Conservation (phyloP, 2,329 filamentous ascomycete species). For the Gliomastix tumulicola region DNA sequence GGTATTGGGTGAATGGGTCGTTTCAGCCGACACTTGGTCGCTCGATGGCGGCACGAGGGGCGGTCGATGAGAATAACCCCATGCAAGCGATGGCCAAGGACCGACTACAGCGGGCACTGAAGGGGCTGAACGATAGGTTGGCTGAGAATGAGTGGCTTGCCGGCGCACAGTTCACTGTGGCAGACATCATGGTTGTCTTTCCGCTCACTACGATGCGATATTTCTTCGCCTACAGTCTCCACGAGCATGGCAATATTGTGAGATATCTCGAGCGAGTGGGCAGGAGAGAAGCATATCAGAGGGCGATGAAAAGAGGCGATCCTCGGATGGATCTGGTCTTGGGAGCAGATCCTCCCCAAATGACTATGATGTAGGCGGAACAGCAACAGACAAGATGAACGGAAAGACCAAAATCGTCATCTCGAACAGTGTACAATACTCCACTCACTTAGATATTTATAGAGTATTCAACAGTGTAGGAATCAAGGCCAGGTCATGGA, state of each 20-base stretch:
- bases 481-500: too few relatives aligned
- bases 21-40: slow-evolving; percentile 27
- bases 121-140: slow-evolving; percentile 44
- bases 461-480: too few relatives aligned
- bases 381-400: too few relatives aligned
- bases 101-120: slow-evolving; percentile 30
- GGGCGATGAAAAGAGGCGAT: slow-evolving; percentile 41
- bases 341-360: slow-evolving; percentile 14
- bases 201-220: slow-evolving; percentile 53
- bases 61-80: slow-evolving; percentile 12
- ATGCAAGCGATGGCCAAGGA: slow-evolving; percentile 18
- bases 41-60: slow-evolving; percentile 22
- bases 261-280: slow-evolving; percentile 36
- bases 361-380: too few relatives aligned
- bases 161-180: slow-evolving; percentile 54
- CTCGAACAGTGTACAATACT: too few relatives aligned
- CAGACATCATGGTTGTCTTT: slow-evolving; percentile 59
- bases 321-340: slow-evolving; percentile 29
- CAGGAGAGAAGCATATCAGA: slow-evolving; percentile 35
- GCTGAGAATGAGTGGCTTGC: slow-evolving; percentile 44
- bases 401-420: too few relatives aligned
- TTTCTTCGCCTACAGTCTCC: slow-evolving; percentile 36
- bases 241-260: slow-evolving; percentile 32
- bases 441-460: too few relatives aligned
- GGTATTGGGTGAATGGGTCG: slow-evolving; percentile 46